These are phyloP conservation scores for Debaryomyces hansenii DNA, from an alignment of 805 yeast genomes.

Conservation along the genomic window DNA sequence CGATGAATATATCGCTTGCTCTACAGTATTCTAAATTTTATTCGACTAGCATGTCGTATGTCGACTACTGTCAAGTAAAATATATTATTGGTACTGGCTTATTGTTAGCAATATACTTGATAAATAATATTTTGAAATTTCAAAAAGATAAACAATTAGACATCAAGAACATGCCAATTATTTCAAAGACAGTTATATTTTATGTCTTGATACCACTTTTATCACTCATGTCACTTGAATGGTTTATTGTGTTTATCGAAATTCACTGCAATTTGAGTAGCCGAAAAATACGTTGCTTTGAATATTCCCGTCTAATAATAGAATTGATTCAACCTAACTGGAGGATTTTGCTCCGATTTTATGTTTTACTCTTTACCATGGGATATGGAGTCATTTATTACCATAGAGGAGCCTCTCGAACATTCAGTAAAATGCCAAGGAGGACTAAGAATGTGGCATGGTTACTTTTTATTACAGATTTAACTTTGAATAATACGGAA, in stretches of 20 bases:
- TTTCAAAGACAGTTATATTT: conserved; percentile 27
- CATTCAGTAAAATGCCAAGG: conserved; percentile 23
- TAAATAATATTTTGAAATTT: conserved; percentile 23
- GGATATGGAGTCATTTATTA: conserved; percentile 36
- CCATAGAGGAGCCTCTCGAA: conserved; percentile 19
- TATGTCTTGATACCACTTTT: conserved; percentile 23
- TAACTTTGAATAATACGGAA: background rate
- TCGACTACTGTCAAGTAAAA: conserved; percentile 14
- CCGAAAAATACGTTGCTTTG: background rate
- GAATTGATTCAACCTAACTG: conserved; percentile 7
- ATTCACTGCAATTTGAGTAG: conserved; percentile 12
- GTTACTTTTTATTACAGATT: background rate
- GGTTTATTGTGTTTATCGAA: conserved; percentile 4
- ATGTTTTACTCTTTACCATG: conserved; percentile 28
- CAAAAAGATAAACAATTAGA: conserved; percentile 26
- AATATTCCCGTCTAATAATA: background rate
- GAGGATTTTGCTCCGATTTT: conserved; percentile 6
- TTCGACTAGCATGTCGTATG: conserved; percentile 16
- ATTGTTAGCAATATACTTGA: conserved; percentile 17
- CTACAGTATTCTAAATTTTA: conserved; percentile 24
- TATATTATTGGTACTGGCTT: conserved; percentile 14
- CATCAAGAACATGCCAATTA: conserved; percentile 26
- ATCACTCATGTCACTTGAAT: background rate
- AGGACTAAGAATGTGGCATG: conserved; percentile 6
- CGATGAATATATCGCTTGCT: conserved; percentile 15